These are phyloP conservation scores for Chrysanthemum lavandulifolium DNA, from an alignment of 129 eudicot genomes.

Conservation along the genomic window DNA sequence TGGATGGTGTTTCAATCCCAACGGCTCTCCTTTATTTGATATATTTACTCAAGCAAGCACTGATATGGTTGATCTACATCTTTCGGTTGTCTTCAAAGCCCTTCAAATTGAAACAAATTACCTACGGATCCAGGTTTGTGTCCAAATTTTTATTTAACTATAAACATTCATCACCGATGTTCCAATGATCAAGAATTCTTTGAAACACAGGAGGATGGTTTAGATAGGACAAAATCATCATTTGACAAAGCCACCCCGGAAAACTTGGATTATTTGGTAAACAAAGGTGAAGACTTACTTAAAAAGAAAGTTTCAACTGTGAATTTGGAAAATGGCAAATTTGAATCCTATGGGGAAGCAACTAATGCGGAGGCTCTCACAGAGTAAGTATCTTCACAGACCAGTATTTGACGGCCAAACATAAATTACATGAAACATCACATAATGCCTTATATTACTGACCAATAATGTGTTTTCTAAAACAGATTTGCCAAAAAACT, in stretches of 20 bases:
- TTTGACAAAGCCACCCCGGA: conserved; percentile 34
- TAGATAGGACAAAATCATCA: conserved; percentile 17
- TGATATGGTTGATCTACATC: conserved; percentile 48
- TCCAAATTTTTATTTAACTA: background rate
- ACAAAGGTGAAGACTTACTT: conserved; percentile 35
- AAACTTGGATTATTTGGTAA: conserved; percentile 26
- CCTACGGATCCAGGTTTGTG: conserved; percentile 53
- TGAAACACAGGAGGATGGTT: conserved; percentile 34
- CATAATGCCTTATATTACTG: background rate
- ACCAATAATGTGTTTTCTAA: background rate
- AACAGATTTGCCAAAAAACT: conserved; percentile 32
- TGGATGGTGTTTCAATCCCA: conserved; percentile 35
- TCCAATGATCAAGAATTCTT: background rate
- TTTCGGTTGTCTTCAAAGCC: conserved; percentile 39
- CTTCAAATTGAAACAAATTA: conserved; percentile 29
- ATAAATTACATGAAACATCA: background rate
- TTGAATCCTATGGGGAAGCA: conserved; percentile 19
- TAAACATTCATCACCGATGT: background rate
- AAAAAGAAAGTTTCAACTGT: conserved; percentile 39
- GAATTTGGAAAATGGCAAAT: conserved; percentile 29
- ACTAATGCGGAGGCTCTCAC: conserved; percentile 29
- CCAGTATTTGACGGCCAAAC: background rate
- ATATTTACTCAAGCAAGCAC: conserved; percentile 40
- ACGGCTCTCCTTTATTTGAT: conserved; percentile 51
- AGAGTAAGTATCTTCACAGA: conserved; percentile 24